Conservation (phyloP, 164 flowering plant genomes). For the Chloranthus sessilifolius region DNA sequence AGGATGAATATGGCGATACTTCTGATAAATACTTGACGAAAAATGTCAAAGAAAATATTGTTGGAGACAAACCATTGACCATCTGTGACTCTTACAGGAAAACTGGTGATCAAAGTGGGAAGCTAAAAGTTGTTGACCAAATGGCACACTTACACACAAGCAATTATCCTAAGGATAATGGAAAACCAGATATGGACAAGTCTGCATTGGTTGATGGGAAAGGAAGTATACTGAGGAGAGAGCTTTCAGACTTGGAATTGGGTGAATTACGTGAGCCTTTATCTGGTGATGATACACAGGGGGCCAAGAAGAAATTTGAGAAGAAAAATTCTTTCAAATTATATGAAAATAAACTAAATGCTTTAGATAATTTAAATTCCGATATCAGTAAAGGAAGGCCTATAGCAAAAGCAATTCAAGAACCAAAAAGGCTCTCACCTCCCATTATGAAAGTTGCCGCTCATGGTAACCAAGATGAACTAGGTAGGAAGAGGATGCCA, state of each 20-base stretch:
- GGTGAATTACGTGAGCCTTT: constrained; percentile 88
- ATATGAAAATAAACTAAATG: constrained; percentile 33
- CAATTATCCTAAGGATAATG: constrained; percentile 31
- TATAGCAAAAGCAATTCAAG: constrained; percentile 28
- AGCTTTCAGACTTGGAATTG: constrained; percentile 87
- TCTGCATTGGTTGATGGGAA: constrained; percentile 40
- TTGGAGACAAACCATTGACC: constrained; percentile 27
- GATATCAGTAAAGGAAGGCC: constrained; percentile 46
- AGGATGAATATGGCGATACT: constrained; percentile 29
- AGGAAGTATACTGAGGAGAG: constrained; percentile 50
- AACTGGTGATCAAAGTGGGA: constrained; percentile 39
- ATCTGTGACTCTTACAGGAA: constrained; percentile 34
- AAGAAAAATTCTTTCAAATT: constrained; percentile 59
- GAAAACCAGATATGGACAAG: constrained; percentile 21
- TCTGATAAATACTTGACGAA: constrained; percentile 34
- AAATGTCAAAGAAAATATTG: constrained; percentile 31
- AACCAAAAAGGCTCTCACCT: constrained; percentile 38
- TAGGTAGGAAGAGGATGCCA: constrained; percentile 33
- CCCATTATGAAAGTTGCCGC: constrained; percentile 21
- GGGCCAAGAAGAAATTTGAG: constrained; percentile 28
- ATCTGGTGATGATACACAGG: constrained; percentile 14
- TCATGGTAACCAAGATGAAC: constrained; percentile 27
- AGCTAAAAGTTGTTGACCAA: constrained; percentile 30
- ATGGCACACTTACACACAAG: constrained; percentile 21
- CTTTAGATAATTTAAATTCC: constrained; percentile 35